Conservation (phyloP, 2,329 filamentous ascomycete genomes). For the Domatiomyces globalis region DNA sequence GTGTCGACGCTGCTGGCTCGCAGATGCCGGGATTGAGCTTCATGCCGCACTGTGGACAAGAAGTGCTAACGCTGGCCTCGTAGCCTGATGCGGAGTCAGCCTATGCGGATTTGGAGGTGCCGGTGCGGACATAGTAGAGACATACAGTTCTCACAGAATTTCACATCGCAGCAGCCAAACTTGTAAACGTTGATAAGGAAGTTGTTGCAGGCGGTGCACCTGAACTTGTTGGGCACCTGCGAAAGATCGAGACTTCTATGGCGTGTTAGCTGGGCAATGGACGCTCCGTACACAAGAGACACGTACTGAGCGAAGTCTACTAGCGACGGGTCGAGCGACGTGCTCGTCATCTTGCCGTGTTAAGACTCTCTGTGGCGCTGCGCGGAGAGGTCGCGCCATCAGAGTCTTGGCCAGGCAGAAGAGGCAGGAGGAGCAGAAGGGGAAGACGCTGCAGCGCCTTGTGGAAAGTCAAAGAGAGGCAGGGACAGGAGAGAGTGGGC, state of each 20-base stretch:
- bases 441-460: not conserved
- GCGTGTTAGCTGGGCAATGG: constrained; percentile 1
- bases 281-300: not conserved
- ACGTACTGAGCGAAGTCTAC: constrained; percentile 19
- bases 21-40: constrained; percentile 76
- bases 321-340: constrained; percentile 9
- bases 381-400: not conserved
- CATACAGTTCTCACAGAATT: constrained; percentile 82
- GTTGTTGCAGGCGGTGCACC: constrained; percentile 86
- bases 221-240: constrained; percentile 88
- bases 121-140: not conserved
- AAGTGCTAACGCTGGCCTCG: constrained; percentile 47
- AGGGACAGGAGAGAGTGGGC: not conserved
- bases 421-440: not conserved
- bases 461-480: not conserved
- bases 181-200: constrained; percentile 82
- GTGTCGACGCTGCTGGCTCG: constrained; percentile 73
- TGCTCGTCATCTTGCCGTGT: constrained; percentile 7
- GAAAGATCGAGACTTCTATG: constrained; percentile 60
- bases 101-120: not conserved
- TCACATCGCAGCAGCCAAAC: constrained; percentile 86
- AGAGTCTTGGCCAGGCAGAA: not conserved
- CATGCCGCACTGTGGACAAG: constrained; percentile 88
- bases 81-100: constrained; percentile 10
- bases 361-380: not conserved